These are phyloP conservation scores for Aspergillus haitiensis DNA, from an alignment of 495 filamentous ascomycete genomes.

Conservation along the genomic window DNA sequence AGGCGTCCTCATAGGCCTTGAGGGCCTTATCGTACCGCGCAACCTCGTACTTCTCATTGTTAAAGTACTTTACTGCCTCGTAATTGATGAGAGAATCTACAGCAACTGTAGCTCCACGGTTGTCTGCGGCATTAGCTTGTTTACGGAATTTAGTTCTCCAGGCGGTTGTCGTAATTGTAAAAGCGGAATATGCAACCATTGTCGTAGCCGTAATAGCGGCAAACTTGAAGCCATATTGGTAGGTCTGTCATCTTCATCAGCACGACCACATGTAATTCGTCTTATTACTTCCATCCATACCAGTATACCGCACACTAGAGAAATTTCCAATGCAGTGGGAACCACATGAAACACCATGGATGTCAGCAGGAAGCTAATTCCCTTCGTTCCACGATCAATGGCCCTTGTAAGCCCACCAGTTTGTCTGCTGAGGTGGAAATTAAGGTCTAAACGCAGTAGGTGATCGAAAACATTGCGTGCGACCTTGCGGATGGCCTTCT, in stretches of 20 bases:
- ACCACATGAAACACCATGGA: constrained; percentile 99
- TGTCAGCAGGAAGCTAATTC: constrained; percentile 92
- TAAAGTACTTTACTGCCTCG: constrained; percentile 99
- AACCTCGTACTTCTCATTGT: constrained; percentile 94
- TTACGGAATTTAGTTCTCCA: constrained; percentile 97
- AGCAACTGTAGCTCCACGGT: constrained; percentile 89
- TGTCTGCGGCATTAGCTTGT: constrained; percentile 93
- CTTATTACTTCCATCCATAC: constrained; percentile 36
- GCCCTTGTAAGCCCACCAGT: constrained; percentile 92
- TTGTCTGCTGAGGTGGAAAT: constrained; percentile 90
- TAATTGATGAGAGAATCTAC: constrained; percentile 98
- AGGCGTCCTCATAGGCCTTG: constrained; percentile 83
- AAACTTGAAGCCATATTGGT: constrained; percentile 89
- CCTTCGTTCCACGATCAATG: constrained; percentile 95
- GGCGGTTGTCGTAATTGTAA: constrained; percentile 91
- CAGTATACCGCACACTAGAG: constrained; percentile 89
- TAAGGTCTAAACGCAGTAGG: constrained; percentile 81
- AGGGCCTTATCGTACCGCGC: constrained; percentile 86
- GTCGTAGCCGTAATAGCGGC: constrained; percentile 87
- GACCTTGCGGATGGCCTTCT: constrained; percentile 91
- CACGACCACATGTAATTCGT: not conserved
- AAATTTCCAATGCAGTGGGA: constrained; percentile 90
- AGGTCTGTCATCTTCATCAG: constrained; percentile 60
- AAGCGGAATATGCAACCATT: constrained; percentile 90
- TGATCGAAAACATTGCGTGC: constrained; percentile 92